Evolutionary conservation across 768 basidiomycete species (phyloP).

Genomic region (Bullera alba): DNA sequence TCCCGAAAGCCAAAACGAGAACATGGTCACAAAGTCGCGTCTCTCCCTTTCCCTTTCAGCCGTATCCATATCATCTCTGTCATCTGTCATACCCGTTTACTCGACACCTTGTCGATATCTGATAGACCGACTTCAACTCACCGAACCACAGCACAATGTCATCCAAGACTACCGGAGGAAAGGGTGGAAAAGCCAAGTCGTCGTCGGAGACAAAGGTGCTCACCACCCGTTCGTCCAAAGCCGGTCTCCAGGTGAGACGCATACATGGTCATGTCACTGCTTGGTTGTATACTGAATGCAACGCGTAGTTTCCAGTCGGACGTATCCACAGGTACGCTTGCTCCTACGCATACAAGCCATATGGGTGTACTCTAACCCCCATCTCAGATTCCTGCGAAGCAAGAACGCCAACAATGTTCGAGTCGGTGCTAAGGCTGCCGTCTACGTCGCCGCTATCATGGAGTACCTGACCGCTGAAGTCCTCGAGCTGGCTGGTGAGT

Average conservation of each 20-base stretch:
- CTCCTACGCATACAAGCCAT: background rate
- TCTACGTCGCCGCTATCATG: conserved; percentile 90
- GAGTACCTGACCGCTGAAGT: conserved; percentile 97
- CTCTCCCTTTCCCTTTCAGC: background rate
- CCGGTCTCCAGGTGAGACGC: conserved; percentile 69
- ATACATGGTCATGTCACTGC: background rate
- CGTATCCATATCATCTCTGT: background rate
- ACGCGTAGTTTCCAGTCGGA: conserved; percentile 77
- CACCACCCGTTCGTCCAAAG: conserved; percentile 62
- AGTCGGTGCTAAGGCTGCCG: conserved; percentile 95
- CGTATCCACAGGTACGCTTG: conserved; percentile 76
- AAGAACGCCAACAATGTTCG: conserved; percentile 88
- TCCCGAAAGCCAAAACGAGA: too few relatives aligned
- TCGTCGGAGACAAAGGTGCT: conserved; percentile 46
- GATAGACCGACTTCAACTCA: too few relatives aligned
- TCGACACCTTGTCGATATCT: too few relatives aligned
- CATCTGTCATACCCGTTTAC: conserved; percentile 1
- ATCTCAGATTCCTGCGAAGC: conserved; percentile 58
- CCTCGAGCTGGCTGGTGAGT: conserved; percentile 83
- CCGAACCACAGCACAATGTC: conserved; percentile 21
- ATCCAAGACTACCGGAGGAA: conserved; percentile 41
- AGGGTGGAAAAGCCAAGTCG: conserved; percentile 47
- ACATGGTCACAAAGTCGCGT: too few relatives aligned
- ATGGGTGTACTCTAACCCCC: background rate
- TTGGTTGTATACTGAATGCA: too few relatives aligned